A percentile compares a stretch with the other conserved stretches of the same genome.
Conservation (phyloP, 2,329 filamentous ascomycete species). For the Penicillium brevicompactum region DNA sequence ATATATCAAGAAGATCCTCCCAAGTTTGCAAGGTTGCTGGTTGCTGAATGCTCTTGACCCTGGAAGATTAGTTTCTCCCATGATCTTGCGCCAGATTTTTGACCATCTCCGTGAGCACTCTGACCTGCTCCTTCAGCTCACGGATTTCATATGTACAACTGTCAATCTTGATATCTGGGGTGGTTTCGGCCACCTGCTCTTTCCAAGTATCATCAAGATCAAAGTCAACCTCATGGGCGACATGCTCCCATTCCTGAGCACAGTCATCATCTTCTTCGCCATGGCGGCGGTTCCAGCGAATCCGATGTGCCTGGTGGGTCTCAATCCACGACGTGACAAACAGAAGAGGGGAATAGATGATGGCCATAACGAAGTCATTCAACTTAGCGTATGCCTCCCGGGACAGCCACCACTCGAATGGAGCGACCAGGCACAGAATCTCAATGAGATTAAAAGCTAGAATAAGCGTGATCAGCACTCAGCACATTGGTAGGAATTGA, state of each 20-base stretch:
- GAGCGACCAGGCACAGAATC: slow-evolving; percentile 73
- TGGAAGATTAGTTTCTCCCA: background rate
- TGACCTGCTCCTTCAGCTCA: slow-evolving; percentile 53
- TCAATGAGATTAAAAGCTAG: slow-evolving; percentile 86
- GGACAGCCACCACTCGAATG: slow-evolving; percentile 96
- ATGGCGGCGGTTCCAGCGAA: slow-evolving; percentile 71
- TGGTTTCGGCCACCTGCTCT: slow-evolving; percentile 73
- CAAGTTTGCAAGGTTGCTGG: too few relatives aligned
- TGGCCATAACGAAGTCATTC: slow-evolving; percentile 85
- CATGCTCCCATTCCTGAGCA: slow-evolving; percentile 90
- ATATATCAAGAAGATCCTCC: too few relatives aligned
- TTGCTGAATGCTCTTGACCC: too few relatives aligned
- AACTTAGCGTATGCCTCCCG: slow-evolving; percentile 71
- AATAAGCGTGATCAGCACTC: background rate
- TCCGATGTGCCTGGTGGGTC: slow-evolving; percentile 64
- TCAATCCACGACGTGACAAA: slow-evolving; percentile 76
- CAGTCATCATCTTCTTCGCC: slow-evolving; percentile 90
- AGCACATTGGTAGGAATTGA: background rate
- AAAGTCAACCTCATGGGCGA: slow-evolving; percentile 69
- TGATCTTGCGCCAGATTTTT: slow-evolving; percentile 54
- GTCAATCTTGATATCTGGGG: slow-evolving; percentile 81
- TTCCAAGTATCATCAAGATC: slow-evolving; percentile 78
- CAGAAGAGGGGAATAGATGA: slow-evolving; percentile 82
- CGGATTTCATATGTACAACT: slow-evolving; percentile 67
- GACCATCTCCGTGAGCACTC: slow-evolving; percentile 65